Percentiles rank a stretch among this genome's conserved stretches.
Evolutionary conservation across 2,329 filamentous ascomycete species (phyloP).

Genomic region (Trichoderma atrobrunneum): DNA sequence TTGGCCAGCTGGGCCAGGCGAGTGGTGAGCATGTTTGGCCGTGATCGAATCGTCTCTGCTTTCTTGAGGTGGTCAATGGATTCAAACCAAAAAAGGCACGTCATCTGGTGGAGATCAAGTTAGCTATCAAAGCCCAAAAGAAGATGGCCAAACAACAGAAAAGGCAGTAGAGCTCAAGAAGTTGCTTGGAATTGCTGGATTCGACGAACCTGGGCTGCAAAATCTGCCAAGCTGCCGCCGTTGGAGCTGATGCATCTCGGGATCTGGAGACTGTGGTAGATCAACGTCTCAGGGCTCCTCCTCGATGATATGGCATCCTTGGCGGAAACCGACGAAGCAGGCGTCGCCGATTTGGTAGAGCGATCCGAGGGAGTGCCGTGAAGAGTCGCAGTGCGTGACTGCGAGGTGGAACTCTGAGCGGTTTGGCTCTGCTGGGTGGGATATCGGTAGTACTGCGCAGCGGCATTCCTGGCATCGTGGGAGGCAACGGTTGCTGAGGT

Average conservation of each 20-base stretch:
- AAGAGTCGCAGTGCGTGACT: conserved; percentile 19
- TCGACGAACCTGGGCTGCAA: conserved; percentile 70
- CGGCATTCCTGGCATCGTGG: not conserved
- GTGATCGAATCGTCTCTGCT: conserved; percentile 60
- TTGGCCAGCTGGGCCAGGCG: conserved; percentile 68
- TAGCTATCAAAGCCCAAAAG: not conserved
- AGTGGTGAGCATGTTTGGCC: conserved; percentile 42
- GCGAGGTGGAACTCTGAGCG: conserved; percentile 11
- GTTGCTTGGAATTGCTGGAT: not conserved
- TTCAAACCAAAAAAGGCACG: conserved; percentile 97
- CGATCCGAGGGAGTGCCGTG: conserved; percentile 6
- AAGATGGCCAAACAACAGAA: not conserved
- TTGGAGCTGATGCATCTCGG: conserved; percentile 72
- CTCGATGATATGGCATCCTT: conserved; percentile 31
- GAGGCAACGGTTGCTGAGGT: conserved; percentile 12
- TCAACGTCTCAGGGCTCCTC: conserved; percentile 45
- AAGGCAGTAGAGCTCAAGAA: not conserved
- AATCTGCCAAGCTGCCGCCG: conserved; percentile 75
- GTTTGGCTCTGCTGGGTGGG: conserved; percentile 26
- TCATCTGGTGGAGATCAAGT: conserved; percentile 62
- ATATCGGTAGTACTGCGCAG: conserved; percentile 32
- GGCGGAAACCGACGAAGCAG: not conserved
- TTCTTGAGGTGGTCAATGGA: conserved; percentile 73
- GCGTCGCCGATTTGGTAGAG: conserved; percentile 8
- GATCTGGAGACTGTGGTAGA: conserved; percentile 64